Conservation (phyloP, 768 basidiomycete species). For the Boletus sp. region DNA sequence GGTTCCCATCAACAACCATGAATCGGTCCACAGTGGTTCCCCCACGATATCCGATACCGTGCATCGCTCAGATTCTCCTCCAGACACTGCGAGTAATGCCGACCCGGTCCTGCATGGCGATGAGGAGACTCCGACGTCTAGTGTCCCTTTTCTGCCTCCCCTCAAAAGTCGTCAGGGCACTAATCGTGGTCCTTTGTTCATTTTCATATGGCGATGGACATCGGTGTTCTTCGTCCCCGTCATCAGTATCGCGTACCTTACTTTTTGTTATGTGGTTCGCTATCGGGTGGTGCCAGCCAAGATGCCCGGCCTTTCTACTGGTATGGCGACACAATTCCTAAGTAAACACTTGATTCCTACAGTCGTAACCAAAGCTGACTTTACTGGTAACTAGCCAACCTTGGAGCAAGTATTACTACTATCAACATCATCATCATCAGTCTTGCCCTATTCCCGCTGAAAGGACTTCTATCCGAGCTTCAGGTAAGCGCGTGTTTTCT, state of each 20-base stretch:
- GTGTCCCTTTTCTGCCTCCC: background rate
- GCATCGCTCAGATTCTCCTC: background rate
- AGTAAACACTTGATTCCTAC: background rate
- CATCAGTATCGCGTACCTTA: constrained; percentile 9
- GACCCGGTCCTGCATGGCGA: background rate
- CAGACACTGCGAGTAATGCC: background rate
- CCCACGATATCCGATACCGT: background rate
- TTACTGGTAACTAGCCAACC: background rate
- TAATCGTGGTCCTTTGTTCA: background rate
- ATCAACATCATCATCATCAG: constrained; percentile 17
- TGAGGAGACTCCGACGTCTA: constrained; percentile 1
- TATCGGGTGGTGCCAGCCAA: constrained; percentile 9
- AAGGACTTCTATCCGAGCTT: constrained; percentile 9
- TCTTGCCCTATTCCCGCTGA: constrained; percentile 10
- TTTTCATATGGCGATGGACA: constrained; percentile 4
- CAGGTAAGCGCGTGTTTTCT: background rate
- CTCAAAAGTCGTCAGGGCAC: background rate
- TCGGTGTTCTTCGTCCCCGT: background rate
- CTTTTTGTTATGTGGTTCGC: constrained; percentile 18
- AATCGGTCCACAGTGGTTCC: background rate
- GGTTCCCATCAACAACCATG: background rate
- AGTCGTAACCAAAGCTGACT: background rate
- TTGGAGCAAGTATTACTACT: constrained; percentile 12
- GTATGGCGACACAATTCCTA: constrained; percentile 3
- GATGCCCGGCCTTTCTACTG: background rate